Percentiles rank a stretch among this genome's conserved stretches.
Conservation (phyloP, 176 grass and related monocot species). For the Cenchrus purpureus region DNA sequence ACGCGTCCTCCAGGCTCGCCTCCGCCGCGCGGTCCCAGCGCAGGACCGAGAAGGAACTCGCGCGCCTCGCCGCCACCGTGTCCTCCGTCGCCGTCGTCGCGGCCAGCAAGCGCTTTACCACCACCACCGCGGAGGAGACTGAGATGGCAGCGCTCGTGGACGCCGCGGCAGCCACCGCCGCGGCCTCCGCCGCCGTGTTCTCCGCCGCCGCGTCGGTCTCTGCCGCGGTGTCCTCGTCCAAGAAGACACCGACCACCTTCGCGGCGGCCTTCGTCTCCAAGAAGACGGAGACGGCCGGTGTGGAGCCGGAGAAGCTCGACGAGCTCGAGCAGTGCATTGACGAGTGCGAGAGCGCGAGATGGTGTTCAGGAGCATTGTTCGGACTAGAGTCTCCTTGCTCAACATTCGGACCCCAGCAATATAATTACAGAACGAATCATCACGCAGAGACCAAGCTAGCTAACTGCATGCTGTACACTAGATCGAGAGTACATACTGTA, state of each 20-base stretch:
- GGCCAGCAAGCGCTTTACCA: neutral
- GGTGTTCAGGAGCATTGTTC: slow-evolving; percentile 54
- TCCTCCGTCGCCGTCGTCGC: neutral
- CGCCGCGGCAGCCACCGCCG: slow-evolving; percentile 9
- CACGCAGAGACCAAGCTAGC: neutral
- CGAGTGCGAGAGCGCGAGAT: slow-evolving; percentile 42
- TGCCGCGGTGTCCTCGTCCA: neutral
- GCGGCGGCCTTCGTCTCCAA: slow-evolving; percentile 3
- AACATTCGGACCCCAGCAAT: slow-evolving; percentile 62
- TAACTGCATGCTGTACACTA: neutral
- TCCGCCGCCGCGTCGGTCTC: slow-evolving; percentile 7
- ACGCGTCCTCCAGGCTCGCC: slow-evolving; percentile 15
- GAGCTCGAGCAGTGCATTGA: slow-evolving; percentile 36
- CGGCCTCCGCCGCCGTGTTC: slow-evolving; percentile 45
- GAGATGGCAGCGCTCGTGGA: slow-evolving; percentile 48
- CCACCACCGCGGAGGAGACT: slow-evolving; percentile 4
- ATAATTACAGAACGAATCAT: neutral
- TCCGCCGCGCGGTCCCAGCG: slow-evolving; percentile 38
- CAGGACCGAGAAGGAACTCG: slow-evolving; percentile 43
- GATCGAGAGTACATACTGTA: neutral
- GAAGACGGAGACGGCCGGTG: slow-evolving; percentile 3
- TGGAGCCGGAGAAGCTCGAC: slow-evolving; percentile 26
- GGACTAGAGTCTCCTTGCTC: slow-evolving; percentile 54
- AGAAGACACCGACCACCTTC: neutral
- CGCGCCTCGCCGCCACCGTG: slow-evolving; percentile 5